Conservation (phyloP, 768 basidiomycete species). For the Tulasnella sp. region DNA sequence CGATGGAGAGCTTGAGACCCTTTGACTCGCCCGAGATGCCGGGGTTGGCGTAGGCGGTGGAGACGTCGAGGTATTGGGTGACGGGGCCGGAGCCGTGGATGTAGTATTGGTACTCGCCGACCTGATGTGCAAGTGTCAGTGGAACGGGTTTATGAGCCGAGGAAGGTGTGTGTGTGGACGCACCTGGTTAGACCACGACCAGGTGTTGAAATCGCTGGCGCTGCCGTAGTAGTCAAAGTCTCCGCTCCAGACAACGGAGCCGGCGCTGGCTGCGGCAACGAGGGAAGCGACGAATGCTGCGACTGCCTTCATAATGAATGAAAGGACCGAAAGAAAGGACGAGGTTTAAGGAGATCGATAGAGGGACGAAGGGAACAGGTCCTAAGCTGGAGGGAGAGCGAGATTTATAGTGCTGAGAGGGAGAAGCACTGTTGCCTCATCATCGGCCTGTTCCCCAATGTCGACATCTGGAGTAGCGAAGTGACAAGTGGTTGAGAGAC, state of each 20-base stretch:
- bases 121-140: background rate
- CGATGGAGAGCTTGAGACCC: slow-evolving; percentile 43
- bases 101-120: slow-evolving; percentile 21
- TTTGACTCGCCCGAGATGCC: slow-evolving; percentile 39
- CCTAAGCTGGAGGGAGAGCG: background rate
- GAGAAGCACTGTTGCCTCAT: too few relatives aligned
- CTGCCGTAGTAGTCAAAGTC: background rate
- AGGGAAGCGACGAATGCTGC: slow-evolving; percentile 16
- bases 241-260: slow-evolving; percentile 38
- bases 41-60: slow-evolving; percentile 46
- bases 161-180: slow-evolving; percentile 28
- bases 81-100: slow-evolving; percentile 46
- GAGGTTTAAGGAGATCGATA: background rate
- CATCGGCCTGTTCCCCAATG: background rate
- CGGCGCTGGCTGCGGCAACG: slow-evolving; percentile 30
- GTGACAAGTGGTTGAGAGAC: too few relatives aligned
- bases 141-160: too few relatives aligned
- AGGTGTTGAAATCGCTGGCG: slow-evolving; percentile 22
- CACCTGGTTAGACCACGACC: slow-evolving; percentile 46
- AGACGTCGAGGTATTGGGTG: slow-evolving; percentile 41
- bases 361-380: background rate
- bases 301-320: slow-evolving; percentile 16
- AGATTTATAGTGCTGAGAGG: background rate
- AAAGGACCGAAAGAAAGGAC: background rate
- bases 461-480: background rate